Evolutionary conservation across 805 yeast species (phyloP).

Genomic region (Candida silvicultrix): DNA sequence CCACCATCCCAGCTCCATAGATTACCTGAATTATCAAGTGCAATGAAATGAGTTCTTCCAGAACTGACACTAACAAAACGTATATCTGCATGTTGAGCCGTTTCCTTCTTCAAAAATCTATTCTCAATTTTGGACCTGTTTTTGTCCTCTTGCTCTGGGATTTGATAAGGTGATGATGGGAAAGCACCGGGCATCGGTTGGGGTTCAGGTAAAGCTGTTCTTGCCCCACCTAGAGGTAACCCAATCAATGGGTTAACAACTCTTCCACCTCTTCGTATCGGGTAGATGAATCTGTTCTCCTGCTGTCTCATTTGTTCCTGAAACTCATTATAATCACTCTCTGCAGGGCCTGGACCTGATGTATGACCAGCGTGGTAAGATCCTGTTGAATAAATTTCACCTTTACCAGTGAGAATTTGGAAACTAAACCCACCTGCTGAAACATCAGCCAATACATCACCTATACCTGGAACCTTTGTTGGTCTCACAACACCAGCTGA

Average conservation of each 20-base stretch:
- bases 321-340: conserved; percentile 25
- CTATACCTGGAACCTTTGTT: conserved; percentile 29
- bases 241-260: not conserved
- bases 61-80: conserved; percentile 45
- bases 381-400: conserved; percentile 49
- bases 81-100: conserved; percentile 16
- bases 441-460: conserved; percentile 37
- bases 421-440: conserved; percentile 63
- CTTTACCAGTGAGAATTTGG: conserved; percentile 48
- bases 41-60: conserved; percentile 62
- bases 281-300: not conserved
- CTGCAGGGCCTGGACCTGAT: conserved; percentile 34
- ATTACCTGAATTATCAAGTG: conserved; percentile 40
- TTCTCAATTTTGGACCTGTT: conserved; percentile 2
- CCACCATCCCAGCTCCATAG: conserved; percentile 60
- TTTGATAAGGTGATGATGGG: not conserved
- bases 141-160: not conserved
- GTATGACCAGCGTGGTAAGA: conserved; percentile 34
- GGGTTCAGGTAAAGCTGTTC: not conserved
- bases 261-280: not conserved
- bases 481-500: conserved; percentile 32
- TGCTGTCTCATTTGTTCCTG: conserved; percentile 2
- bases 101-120: conserved; percentile 10
- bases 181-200: not conserved
- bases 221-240: not conserved